Percentiles rank a stretch among this genome's conserved stretches.
Conservation (phyloP, 495 filamentous ascomycete species). For the Xylaria telfairii region DNA sequence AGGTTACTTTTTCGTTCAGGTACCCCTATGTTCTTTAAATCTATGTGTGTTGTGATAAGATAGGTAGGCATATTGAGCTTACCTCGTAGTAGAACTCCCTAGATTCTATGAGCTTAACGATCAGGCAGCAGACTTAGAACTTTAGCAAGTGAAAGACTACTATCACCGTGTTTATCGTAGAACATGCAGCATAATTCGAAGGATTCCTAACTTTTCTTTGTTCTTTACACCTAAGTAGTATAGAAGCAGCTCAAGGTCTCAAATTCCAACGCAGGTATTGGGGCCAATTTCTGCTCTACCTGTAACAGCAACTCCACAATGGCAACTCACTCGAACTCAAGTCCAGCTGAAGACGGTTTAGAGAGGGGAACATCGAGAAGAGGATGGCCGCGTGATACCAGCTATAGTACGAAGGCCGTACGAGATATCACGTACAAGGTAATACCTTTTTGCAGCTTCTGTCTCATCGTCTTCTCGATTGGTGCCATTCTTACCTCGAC, state of each 20-base stretch:
- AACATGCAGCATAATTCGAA: conserved; percentile 33
- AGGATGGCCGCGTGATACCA: background rate
- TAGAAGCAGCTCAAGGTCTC: conserved; percentile 15
- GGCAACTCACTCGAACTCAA: conserved; percentile 25
- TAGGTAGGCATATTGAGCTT: background rate
- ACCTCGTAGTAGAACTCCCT: background rate
- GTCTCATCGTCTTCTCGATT: conserved; percentile 30
- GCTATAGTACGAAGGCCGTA: conserved; percentile 21
- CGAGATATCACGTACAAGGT: conserved; percentile 34
- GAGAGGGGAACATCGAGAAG: conserved; percentile 24
- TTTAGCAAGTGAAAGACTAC: background rate
- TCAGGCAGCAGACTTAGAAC: background rate
- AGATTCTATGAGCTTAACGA: background rate
- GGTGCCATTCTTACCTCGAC: conserved; percentile 30
- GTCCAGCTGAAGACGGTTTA: conserved; percentile 18
- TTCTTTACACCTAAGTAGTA: conserved; percentile 25
- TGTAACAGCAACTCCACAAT: conserved; percentile 24
- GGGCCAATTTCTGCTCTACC: background rate
- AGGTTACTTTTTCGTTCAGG: background rate
- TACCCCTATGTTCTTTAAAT: background rate
- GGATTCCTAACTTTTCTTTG: conserved; percentile 6
- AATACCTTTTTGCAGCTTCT: conserved; percentile 27
- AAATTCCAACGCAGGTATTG: background rate
- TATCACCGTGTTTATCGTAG: conserved; percentile 23
- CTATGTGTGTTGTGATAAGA: background rate